Evolutionary conservation across 1,139 yeast species (phyloP).

Genomic region (Debaryomycetaceae sp.): DNA sequence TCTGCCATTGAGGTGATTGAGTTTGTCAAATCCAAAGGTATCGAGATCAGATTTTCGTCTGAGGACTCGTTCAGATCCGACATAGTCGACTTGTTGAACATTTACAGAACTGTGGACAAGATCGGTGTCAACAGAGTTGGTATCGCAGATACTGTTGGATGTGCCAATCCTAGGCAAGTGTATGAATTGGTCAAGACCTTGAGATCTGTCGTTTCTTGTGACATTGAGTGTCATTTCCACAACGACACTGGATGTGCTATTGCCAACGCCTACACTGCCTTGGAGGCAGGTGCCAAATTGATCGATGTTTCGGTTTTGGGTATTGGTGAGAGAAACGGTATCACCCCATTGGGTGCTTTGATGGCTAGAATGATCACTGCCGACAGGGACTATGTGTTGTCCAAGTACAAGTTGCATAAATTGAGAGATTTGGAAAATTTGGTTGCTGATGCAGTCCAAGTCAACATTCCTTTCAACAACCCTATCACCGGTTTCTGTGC

Average conservation of each 20-base stretch:
- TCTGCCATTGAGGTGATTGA: conserved; percentile 96
- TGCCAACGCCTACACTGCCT: conserved; percentile 96
- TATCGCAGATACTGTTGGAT: conserved; percentile 98
- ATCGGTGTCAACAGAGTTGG: conserved; percentile 99
- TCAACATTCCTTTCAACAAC: conserved; percentile 95
- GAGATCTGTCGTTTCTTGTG: conserved; percentile 91
- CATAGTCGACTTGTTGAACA: conserved; percentile 89
- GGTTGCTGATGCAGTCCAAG: conserved; percentile 97
- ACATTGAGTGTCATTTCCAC: conserved; percentile 98
- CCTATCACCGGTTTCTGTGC: conserved; percentile 99
- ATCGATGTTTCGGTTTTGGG: conserved; percentile 96
- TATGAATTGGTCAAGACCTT: conserved; percentile 93
- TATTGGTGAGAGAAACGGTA: conserved; percentile 98
- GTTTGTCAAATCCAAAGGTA: conserved; percentile 94
- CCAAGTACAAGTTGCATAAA: conserved; percentile 94
- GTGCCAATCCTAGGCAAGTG: conserved; percentile 99
- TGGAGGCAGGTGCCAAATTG: conserved; percentile 95
- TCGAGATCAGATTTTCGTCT: conserved; percentile 93
- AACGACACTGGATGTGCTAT: conserved; percentile 99
- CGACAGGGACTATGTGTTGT: conserved; percentile 91
- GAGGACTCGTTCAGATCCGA: conserved; percentile 98
- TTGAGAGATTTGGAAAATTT: conserved; percentile 92
- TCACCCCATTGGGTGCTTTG: conserved; percentile 94
- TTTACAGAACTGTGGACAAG: conserved; percentile 94
- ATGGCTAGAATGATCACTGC: conserved; percentile 99